phyloP scores from a whole-genome alignment of 2,329 filamentous ascomycete genomes.

The Fusarium cicatricum region DNA sequence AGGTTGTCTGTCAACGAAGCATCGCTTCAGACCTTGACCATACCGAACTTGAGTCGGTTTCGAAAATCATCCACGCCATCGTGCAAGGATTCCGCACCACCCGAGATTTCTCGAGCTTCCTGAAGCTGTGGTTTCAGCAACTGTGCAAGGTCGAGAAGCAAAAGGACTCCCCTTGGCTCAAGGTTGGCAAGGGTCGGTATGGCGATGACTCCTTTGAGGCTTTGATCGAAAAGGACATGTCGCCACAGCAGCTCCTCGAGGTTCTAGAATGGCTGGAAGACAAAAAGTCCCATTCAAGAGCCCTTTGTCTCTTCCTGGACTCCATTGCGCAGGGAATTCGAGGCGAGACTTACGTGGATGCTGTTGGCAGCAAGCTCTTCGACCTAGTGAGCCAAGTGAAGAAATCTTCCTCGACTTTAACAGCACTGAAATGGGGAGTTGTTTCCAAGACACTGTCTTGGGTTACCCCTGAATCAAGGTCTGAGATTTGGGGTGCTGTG shows the following conservation, averaged over 20 bases:
- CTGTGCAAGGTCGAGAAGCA: constrained; percentile 48
- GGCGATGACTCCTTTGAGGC: constrained; percentile 28
- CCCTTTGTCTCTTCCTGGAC: constrained; percentile 54
- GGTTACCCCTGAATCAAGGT: constrained; percentile 42
- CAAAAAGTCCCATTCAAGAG: constrained; percentile 43
- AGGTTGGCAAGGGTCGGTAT: constrained; percentile 32
- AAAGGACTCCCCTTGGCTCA: constrained; percentile 48
- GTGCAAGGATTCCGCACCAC: constrained; percentile 55
- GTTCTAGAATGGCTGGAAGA: constrained; percentile 54
- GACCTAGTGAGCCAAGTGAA: constrained; percentile 45
- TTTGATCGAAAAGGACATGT: constrained; percentile 54
- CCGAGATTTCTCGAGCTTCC: constrained; percentile 55
- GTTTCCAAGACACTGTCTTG: constrained; percentile 49
- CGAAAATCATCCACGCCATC: constrained; percentile 52
- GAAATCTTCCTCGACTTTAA: constrained; percentile 42
- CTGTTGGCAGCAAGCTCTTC: constrained; percentile 50
- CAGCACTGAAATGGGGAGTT: constrained; percentile 53
- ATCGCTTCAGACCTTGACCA: constrained; percentile 29
- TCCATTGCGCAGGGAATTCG: constrained; percentile 53
- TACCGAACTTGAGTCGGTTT: constrained; percentile 35
- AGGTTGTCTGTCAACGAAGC: constrained; percentile 50
- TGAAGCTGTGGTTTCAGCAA: constrained; percentile 57
- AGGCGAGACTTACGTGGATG: constrained; percentile 54
- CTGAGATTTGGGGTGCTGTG: constrained; percentile 46
- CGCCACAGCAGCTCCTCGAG: constrained; percentile 53